A percentile compares a stretch with the other conserved stretches of the same genome.
Conservation (phyloP, 1,284 basidiomycete species). For the Grifola frondosa region DNA sequence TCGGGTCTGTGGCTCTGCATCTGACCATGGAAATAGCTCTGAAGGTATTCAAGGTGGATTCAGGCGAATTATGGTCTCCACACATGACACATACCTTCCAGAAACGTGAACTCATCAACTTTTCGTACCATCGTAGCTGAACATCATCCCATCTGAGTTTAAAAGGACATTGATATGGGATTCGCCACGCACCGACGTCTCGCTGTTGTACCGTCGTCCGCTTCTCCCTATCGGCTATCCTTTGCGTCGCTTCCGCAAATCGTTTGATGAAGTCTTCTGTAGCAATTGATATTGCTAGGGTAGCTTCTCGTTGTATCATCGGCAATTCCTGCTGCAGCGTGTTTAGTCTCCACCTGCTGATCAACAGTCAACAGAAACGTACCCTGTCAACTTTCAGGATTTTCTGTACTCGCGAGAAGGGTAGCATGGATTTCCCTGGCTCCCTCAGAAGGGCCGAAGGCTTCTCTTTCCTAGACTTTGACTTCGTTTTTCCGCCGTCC, state of each 20-base stretch:
- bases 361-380: constrained; percentile 9
- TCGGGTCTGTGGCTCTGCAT: constrained; percentile 34
- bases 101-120: constrained; percentile 72
- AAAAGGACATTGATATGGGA: background rate
- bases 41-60: constrained; percentile 1
- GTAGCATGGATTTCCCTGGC: constrained; percentile 64
- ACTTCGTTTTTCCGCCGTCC: background rate
- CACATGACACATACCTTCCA: constrained; percentile 46
- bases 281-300: constrained; percentile 70
- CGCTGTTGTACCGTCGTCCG: constrained; percentile 66
- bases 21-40: constrained; percentile 59
- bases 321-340: constrained; percentile 60
- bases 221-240: constrained; percentile 60
- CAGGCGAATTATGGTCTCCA: background rate
- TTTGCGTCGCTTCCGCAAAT: constrained; percentile 58
- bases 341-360: background rate
- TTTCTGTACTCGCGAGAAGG: constrained; percentile 71
- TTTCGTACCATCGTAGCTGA: constrained; percentile 61
- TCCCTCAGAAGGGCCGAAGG: constrained; percentile 13
- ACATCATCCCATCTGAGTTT: background rate
- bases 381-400: constrained; percentile 81
- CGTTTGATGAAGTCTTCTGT: constrained; percentile 77
- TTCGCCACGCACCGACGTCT: constrained; percentile 59
- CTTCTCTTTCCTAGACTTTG: constrained; percentile 14
- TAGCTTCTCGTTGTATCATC: constrained; percentile 69